A percentile compares a stretch with the other conserved stretches of the same genome.
These are phyloP conservation scores for Tylopilus sp. DNA, from an alignment of 768 basidiomycete species.

Conservation along the genomic window DNA sequence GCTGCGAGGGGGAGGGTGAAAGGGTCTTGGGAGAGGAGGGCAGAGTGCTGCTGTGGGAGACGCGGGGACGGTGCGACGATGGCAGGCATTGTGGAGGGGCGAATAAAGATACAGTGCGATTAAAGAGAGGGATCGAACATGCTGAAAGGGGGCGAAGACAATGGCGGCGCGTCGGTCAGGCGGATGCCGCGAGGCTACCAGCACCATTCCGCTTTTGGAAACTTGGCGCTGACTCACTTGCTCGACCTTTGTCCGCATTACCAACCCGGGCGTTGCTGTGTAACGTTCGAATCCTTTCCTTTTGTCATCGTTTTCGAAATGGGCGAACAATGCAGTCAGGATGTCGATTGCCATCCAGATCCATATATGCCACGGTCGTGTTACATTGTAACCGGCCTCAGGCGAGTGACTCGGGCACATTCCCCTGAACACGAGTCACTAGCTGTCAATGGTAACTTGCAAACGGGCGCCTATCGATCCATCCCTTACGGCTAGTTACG, in stretches of 20 bases:
- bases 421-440: too few species aligned
- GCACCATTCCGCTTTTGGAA: slow-evolving; percentile 23
- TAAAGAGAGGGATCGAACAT: slow-evolving; percentile 27
- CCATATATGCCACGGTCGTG: not conserved
- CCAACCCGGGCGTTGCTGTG: not conserved
- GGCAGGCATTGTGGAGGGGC: slow-evolving; percentile 33
- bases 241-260: not conserved
- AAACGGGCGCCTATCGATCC: too few species aligned
- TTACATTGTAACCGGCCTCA: not conserved
- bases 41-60: slow-evolving; percentile 22
- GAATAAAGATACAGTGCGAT: slow-evolving; percentile 36
- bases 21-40: slow-evolving; percentile 7
- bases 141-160: slow-evolving; percentile 24
- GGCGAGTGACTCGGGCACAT: slow-evolving; percentile 3
- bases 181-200: slow-evolving; percentile 24
- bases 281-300: not conserved
- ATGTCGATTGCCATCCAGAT: slow-evolving; percentile 1
- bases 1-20: not conserved
- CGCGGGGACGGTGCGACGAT: slow-evolving; percentile 42
- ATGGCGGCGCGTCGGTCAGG: slow-evolving; percentile 12
- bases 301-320: slow-evolving; percentile 1
- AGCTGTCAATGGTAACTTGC: too few species aligned
- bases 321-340: slow-evolving; percentile 26
- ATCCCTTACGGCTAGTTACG: too few species aligned
- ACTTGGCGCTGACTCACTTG: slow-evolving; percentile 13